Evolutionary conservation across 805 yeast genomes (phyloP).

Genomic region (Saccharomycopsis fermentans): DNA sequence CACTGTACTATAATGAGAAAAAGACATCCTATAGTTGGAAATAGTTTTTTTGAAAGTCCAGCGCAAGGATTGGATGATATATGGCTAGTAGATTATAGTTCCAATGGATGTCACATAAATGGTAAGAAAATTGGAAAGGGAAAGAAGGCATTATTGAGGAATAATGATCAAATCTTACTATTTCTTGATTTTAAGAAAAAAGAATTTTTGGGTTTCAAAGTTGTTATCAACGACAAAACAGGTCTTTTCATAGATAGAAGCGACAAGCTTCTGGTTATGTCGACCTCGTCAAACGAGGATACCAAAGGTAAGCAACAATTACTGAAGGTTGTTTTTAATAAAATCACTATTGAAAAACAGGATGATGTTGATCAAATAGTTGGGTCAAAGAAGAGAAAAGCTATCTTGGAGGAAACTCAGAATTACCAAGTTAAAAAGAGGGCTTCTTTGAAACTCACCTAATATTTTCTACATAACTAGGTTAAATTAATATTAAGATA

Average conservation of each 20-base stretch:
- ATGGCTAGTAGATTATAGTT: constrained; percentile 72
- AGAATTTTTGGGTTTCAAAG: constrained; percentile 44
- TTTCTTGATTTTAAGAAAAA: constrained; percentile 49
- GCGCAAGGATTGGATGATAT: constrained; percentile 65
- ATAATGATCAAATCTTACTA: constrained; percentile 58
- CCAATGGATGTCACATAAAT: constrained; percentile 72
- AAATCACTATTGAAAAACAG: constrained; percentile 12
- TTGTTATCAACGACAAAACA: constrained; percentile 47
- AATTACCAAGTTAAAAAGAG: constrained; percentile 11
- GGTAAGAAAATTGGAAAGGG: constrained; percentile 49
- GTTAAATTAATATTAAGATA: background rate
- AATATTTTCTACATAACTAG: background rate
- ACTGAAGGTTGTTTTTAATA: background rate
- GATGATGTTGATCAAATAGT: constrained; percentile 10
- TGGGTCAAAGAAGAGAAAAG: constrained; percentile 3
- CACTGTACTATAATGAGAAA: constrained; percentile 65
- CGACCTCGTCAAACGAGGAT: background rate
- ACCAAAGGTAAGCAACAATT: background rate
- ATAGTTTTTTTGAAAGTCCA: constrained; percentile 54
- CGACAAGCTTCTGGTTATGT: background rate
- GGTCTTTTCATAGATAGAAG: constrained; percentile 46
- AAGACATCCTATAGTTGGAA: constrained; percentile 46
- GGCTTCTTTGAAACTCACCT: constrained; percentile 11
- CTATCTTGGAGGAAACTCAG: background rate
- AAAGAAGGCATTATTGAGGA: constrained; percentile 46